A percentile compares a stretch with the other conserved stretches of the same genome.
Conservation (phyloP, 1,284 basidiomycete genomes). For the Pholiota adiposa region DNA sequence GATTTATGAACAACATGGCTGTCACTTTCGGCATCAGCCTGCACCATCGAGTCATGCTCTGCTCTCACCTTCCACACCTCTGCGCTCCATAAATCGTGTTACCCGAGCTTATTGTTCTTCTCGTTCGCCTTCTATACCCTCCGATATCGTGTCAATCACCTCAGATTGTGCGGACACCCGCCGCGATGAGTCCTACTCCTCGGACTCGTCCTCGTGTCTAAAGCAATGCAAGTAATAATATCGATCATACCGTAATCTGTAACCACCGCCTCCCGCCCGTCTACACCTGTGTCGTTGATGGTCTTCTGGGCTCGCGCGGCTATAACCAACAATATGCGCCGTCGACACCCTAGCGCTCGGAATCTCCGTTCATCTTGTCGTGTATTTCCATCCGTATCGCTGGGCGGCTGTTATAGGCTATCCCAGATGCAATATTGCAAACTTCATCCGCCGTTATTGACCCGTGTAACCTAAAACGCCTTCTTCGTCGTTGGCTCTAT, state of each 20-base stretch:
- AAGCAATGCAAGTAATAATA: background rate
- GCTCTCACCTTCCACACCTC: background rate
- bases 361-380: background rate
- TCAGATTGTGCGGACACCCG: background rate
- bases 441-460: conserved; percentile 13
- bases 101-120: conserved; percentile 9
- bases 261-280: background rate
- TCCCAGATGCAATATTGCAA: conserved; percentile 7
- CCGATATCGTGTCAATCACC: background rate
- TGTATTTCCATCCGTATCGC: conserved; percentile 1
- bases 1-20: background rate
- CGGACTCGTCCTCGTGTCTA: conserved; percentile 2
- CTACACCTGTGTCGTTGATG: background rate
- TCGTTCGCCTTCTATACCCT: background rate
- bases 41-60: background rate
- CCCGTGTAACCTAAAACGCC: conserved; percentile 12
- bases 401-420: background rate
- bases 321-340: background rate
- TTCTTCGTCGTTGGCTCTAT: background rate
- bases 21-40: background rate
- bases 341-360: background rate
- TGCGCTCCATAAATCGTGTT: background rate
- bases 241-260: background rate
- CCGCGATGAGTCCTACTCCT: background rate
- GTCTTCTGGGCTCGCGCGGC: conserved; percentile 5